phyloP scores from a whole-genome alignment of 257 asterid species.

The Craterostigma plantagineum region DNA sequence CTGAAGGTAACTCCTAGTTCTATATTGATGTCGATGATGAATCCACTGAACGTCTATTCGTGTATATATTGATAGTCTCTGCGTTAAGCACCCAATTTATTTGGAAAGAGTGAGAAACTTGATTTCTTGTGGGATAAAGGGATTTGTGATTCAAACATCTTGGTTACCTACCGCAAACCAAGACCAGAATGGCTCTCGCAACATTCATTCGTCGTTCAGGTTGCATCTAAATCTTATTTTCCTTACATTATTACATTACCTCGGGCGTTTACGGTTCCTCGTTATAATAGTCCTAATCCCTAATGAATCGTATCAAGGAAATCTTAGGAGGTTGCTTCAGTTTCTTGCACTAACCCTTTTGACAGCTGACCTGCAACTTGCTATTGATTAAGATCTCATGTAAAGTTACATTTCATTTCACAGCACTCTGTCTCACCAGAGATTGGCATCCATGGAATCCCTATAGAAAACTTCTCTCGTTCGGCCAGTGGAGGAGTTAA shows the following conservation, averaged over 20 bases:
- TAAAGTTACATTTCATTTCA: constrained; percentile 12
- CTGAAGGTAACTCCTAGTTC: not conserved
- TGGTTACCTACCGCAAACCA: constrained; percentile 74
- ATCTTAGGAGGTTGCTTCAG: too few relatives aligned
- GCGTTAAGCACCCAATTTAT: constrained; percentile 84
- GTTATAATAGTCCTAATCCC: too few relatives aligned
- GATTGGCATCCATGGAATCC: constrained; percentile 73
- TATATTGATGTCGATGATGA: not conserved
- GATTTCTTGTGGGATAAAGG: constrained; percentile 93
- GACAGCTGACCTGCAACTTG: too few relatives aligned
- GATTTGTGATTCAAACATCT: constrained; percentile 71
- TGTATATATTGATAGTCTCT: constrained; percentile 37
- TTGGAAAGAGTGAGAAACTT: constrained; percentile 95
- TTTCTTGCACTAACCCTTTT: too few relatives aligned
- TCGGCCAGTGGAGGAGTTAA: constrained; percentile 82
- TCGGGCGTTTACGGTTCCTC: too few relatives aligned
- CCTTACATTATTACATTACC: too few relatives aligned
- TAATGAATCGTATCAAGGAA: too few relatives aligned
- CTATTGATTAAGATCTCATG: constrained; percentile 9
- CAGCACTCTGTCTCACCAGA: constrained; percentile 93
- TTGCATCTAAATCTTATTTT: constrained; percentile 13
- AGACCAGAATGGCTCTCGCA: constrained; percentile 83
- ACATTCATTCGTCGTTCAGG: constrained; percentile 77
- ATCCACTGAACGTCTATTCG: constrained; percentile 4
- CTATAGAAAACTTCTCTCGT: constrained; percentile 73